A percentile compares a stretch with the other conserved stretches of the same genome.
phyloP scores from a whole-genome alignment of 257 asterid genomes.

The Ilex asprella region DNA sequence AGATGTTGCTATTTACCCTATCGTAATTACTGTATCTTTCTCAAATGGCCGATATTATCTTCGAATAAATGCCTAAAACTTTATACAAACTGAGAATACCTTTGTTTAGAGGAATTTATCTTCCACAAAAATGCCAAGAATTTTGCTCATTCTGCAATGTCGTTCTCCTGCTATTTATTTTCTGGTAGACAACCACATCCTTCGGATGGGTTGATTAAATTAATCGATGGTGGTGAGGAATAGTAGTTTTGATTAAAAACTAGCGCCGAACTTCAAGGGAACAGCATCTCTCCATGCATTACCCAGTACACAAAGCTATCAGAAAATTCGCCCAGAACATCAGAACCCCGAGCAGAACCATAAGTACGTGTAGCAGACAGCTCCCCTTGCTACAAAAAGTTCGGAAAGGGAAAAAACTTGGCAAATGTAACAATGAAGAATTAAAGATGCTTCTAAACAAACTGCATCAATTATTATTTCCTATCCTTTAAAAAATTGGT shows the following conservation, averaged over 20 bases:
- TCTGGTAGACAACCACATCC: conserved; percentile 38
- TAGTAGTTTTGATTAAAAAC: conserved; percentile 7
- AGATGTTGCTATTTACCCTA: conserved; percentile 13
- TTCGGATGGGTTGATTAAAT: conserved; percentile 45
- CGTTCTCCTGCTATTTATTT: conserved; percentile 30
- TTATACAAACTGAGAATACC: conserved; percentile 26
- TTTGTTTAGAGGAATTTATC: conserved; percentile 18
- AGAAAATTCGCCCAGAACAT: conserved; percentile 32
- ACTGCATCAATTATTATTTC: neutral
- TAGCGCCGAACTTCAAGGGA: conserved; percentile 28
- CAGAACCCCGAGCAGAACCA: conserved; percentile 21
- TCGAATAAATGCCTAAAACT: conserved; percentile 30
- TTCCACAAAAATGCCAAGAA: conserved; percentile 25
- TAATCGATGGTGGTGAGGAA: conserved; percentile 10
- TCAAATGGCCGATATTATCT: conserved; percentile 1
- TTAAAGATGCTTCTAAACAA: neutral
- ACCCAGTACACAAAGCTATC: conserved; percentile 73
- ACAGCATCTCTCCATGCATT: conserved; percentile 39
- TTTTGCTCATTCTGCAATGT: conserved; percentile 11
- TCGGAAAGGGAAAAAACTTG: neutral
- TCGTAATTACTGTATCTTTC: conserved; percentile 7
- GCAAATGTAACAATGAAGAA: neutral
- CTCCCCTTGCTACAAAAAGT: conserved; percentile 38
- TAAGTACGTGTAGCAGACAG: conserved; percentile 25
- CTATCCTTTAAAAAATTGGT: neutral